Evolutionary conservation across 1,284 basidiomycete species (phyloP), one percentile per base, ranked within the genome.

Genomic region (Chiua sp.): DNA sequence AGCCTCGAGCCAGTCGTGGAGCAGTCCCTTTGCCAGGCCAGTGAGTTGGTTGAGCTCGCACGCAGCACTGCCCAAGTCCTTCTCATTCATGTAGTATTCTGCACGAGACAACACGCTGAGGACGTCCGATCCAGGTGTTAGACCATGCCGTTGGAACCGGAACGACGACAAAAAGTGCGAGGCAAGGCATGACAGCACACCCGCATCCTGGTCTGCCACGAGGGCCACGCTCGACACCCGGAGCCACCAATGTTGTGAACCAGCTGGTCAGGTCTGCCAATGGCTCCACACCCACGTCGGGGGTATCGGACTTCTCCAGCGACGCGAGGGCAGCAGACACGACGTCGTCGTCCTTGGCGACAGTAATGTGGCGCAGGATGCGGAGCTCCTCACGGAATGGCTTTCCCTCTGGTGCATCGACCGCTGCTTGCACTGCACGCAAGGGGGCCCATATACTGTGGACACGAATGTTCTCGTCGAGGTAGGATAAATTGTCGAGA

Each of bases 1-100:
- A 67, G 95, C 96, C 64, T 90, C 87, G 59, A 99, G 79, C 97
- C 98, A 99, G 77, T 99, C 98, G 47, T 83, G 79, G 57, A 97
- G 80, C 57, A 99, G 76, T 57, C 87, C 79, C 74, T 91, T 94
- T 4, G 96, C 91, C 70, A 94, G 92, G 1, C 96, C 95, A 50
- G 82, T 85, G 61, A 99, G 79, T 75, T 93, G 90, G 77, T 99
- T 99, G 49, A 98, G 80, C 78, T 98, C 96, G 58, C 97, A 82
- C 39, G 96, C 81, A 16, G 98, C 97, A 63, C 85, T 87, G 69
- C 98, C 96, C 65, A 99, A 79, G 72, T 98, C 93, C 82, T 97
- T 96, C 78, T 96, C 91, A 63, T 91, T 91, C 70, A 99, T 77
- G 72, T 92, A 87, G 77, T 92, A 89, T 77, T 98, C 94, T n/a